Evolutionary conservation across 495 filamentous ascomycete genomes (phyloP), one percentile per base, ranked within the genome.

Genomic region (Aspergillus cristatus): DNA sequence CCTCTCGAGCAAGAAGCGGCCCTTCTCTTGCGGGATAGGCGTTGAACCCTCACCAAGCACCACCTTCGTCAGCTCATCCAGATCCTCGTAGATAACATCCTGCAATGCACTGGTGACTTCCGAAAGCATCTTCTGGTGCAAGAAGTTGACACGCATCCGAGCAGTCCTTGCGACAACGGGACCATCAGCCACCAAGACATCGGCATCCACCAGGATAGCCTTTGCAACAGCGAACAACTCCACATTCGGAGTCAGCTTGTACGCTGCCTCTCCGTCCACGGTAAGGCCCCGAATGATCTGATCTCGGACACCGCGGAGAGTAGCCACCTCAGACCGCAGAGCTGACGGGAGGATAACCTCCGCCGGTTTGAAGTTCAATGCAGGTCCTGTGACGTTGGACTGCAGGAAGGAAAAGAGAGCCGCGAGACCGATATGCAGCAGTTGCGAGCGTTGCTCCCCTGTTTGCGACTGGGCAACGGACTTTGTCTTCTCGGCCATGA

Each of bases 361-460:
- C 2, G 68, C 60, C 6, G 75, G 61, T 29, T 52, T 55, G 52
- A 78, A 83, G 0, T 63, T 51, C n/a, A 86, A 62, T 1, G 79
- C 77, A 15, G 89, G 93, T 0, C 91, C 91, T 11, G 91, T 96
- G 35, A 96, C 83, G 56, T 86, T 97, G 1, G 79, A 79, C 47
- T 97, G 91, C 14, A 96, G 57, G 56, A 97, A 97, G n/a, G 77
- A 74, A 50, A 84, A 72, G 14, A 96, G 67, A 0, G 86, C 79
- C 1, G 81, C 79, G 12, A 82, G 62, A 14, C 76, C 87, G 31
- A 91, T 60, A 15, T 71, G 57, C 32, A 81, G 57, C 20, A 78
- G 24, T 34, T 65, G 65, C 6, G 63, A 68, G 34, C 54, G 51
- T 36, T 48, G 54, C 48, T 62, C 63, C 31, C 58, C 50, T 32